phyloP scores from a whole-genome alignment of 2,329 filamentous ascomycete genomes.

The Alternaria consortialis region DNA sequence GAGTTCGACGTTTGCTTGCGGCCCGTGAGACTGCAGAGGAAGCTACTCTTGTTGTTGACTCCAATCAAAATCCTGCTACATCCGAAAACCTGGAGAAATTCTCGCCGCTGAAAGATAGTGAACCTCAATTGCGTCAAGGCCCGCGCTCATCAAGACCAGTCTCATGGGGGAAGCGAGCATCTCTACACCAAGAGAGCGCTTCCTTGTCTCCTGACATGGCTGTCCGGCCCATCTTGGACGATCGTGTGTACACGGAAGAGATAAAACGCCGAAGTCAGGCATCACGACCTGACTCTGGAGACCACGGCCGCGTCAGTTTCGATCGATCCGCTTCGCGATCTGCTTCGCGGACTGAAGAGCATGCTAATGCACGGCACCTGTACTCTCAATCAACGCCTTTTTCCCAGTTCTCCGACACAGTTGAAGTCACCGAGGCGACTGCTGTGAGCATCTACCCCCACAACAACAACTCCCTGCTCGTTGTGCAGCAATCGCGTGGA shows the following conservation, averaged over 20 bases:
- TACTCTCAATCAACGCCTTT: slow-evolving; percentile 61
- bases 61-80: slow-evolving; percentile 21
- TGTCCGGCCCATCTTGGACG: slow-evolving; percentile 34
- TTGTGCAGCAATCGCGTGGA: slow-evolving; percentile 64
- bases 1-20: slow-evolving; percentile 35
- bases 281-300: slow-evolving; percentile 41
- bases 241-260: slow-evolving; percentile 40
- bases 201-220: slow-evolving; percentile 40
- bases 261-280: slow-evolving; percentile 44
- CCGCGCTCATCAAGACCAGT: slow-evolving; percentile 37
- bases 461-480: slow-evolving; percentile 69
- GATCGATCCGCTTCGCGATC: slow-evolving; percentile 50
- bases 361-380: slow-evolving; percentile 55
- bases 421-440: slow-evolving; percentile 69
- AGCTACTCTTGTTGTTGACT: slow-evolving; percentile 10
- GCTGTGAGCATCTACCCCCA: slow-evolving; percentile 69
- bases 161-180: slow-evolving; percentile 42
- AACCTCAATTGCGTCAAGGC: slow-evolving; percentile 33
- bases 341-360: slow-evolving; percentile 50
- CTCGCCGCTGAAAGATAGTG: slow-evolving; percentile 28
- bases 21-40: slow-evolving; percentile 28
- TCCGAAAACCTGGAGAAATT: slow-evolving; percentile 19
- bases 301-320: slow-evolving; percentile 49
- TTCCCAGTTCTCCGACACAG: slow-evolving; percentile 59
- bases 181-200: slow-evolving; percentile 39